Base-by-base conservation (phyloP, 164 flowering plant species). In the Dillenia suffruticosa region DNA sequence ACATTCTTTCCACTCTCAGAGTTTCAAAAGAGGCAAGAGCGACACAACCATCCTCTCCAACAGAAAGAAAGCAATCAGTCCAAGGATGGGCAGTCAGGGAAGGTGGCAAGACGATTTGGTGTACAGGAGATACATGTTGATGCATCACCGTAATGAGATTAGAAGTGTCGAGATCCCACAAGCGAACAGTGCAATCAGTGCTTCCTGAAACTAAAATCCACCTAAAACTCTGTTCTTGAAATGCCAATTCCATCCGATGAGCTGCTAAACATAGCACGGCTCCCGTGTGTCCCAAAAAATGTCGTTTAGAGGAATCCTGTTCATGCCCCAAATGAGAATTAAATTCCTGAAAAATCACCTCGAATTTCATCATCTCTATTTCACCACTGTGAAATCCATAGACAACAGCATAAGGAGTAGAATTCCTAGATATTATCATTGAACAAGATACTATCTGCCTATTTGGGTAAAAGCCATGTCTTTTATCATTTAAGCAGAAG, bases 121-220 rank as follows among this genome's bases (percentile, higher is more conserved):
- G 82, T 40, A 95, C 94, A 17, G 99, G 89, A 63, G 84, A 86
- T 10, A 90, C 89, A 72, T 95, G 99, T 54, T 95, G 99, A 77
- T 86, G 99, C 93, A 92, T 68, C 52, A 86, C 88, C 15, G 70
- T 71, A 51, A 91, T 72, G 57, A 79, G 76, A 69, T 69, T 67
- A 49, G 92, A 75, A 44, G 82, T 64, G 53, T 83, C 87, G 64
- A 90, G 86, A 81, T 92, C 89, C 97, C 97, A 95, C 62, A 92
- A 63, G 54, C 94, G 87, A 58, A 95, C 59, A 1, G 97, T 88
- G 76, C 94, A 88, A 72, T 95, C 97, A 74, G 72, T 80, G 72
- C 99, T 84, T 62, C 97, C 99, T 12, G 99, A 95, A 32, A 95
- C 48, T 61, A 95, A 63, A 51, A 90, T 73, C 57, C 72, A 73